A percentile compares a stretch with the other conserved stretches of the same genome.
phyloP scores from a whole-genome alignment of 2,329 filamentous ascomycete genomes.

The Fusarium albosuccineum region DNA sequence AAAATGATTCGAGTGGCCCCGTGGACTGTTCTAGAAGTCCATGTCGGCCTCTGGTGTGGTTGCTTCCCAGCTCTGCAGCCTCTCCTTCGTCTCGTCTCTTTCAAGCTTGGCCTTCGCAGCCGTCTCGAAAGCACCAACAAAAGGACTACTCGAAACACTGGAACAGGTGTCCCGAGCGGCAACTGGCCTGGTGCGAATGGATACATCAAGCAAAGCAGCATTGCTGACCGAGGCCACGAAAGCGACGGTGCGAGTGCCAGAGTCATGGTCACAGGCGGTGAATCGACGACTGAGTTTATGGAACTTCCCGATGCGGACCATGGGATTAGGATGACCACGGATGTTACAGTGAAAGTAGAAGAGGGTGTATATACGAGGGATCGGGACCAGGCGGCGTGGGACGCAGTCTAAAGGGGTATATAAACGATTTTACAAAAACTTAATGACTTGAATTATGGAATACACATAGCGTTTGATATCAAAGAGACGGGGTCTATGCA shows the following conservation, averaged over 20 bases:
- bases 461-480: no score
- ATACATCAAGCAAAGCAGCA: constrained; percentile 24
- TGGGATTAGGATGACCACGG: not conserved
- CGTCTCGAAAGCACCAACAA: constrained; percentile 33
- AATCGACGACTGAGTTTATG: not conserved
- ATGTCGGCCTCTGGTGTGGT: constrained; percentile 57
- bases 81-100: constrained; percentile 49
- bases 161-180: constrained; percentile 7
- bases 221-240: constrained; percentile 4
- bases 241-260: constrained; percentile 12
- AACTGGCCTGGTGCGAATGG: constrained; percentile 21
- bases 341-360: not conserved
- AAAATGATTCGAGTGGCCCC: constrained; percentile 51
- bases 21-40: constrained; percentile 57
- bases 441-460: no score
- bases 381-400: not conserved
- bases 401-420: not conserved
- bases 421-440: no score
- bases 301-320: not conserved
- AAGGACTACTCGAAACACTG: constrained; percentile 17
- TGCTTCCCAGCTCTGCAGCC: constrained; percentile 58
- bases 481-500: no score
- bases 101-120: constrained; percentile 32
- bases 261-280: not conserved
- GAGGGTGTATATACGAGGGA: not conserved